A percentile compares a stretch with the other conserved stretches of the same genome.
Conservation (phyloP, 306 rosid species). For the Prunus mume region DNA sequence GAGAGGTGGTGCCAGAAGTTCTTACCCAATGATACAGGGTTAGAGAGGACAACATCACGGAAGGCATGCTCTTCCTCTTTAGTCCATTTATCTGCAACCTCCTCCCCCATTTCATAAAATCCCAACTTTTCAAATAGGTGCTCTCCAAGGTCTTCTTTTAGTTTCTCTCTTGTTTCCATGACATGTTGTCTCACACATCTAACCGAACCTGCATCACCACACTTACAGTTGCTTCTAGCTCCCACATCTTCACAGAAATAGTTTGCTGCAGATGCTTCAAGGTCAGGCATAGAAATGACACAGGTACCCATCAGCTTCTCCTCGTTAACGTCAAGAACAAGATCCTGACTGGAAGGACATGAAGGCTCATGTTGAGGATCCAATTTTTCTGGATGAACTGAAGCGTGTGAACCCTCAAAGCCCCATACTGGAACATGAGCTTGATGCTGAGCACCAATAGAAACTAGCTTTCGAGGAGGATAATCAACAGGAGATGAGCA, state of each 20-base stretch:
- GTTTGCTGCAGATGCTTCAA: constrained; percentile 15
- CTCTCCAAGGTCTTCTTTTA: constrained; percentile 28
- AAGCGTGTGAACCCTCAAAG: constrained; percentile 21
- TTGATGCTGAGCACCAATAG: constrained; percentile 40
- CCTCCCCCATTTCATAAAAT: constrained; percentile 42
- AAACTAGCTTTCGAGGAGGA: constrained; percentile 29
- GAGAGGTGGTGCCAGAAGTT: constrained; percentile 32
- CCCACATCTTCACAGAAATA: constrained; percentile 9
- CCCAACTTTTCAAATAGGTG: constrained; percentile 30
- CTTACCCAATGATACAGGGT: constrained; percentile 35
- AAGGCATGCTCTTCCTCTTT: constrained; percentile 35
- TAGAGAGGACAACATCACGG: constrained; percentile 27
- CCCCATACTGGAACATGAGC: constrained; percentile 34
- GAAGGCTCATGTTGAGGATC: not conserved
- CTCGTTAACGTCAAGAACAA: constrained; percentile 6
- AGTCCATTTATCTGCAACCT: constrained; percentile 28
- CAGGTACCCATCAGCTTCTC: constrained; percentile 30
- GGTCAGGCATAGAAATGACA: constrained; percentile 30
- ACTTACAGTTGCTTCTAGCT: constrained; percentile 22
- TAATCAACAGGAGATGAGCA: constrained; percentile 20
- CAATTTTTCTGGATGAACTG: not conserved
- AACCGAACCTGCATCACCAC: constrained; percentile 33
- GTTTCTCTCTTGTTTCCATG: constrained; percentile 26
- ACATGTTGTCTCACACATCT: constrained; percentile 35
- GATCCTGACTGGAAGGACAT: not conserved